Conservation (phyloP, 1,284 basidiomycete genomes). For the Cystobasidium slooffiae region DNA sequence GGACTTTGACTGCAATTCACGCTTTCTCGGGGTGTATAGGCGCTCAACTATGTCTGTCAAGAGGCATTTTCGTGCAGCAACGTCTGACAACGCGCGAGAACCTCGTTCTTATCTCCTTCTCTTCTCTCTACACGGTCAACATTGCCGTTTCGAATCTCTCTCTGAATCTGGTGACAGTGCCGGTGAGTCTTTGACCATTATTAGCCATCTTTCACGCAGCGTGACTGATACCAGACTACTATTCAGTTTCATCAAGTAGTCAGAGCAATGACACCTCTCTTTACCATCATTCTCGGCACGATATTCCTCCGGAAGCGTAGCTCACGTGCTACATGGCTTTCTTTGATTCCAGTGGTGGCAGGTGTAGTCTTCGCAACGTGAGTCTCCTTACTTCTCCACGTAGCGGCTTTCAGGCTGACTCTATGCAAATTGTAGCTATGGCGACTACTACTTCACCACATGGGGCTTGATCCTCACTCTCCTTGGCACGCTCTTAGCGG, state of each 20-base stretch:
- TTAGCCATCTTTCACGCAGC: too few species aligned
- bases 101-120: constrained; percentile 74
- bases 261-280: constrained; percentile 84
- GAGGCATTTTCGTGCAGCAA: constrained; percentile 65
- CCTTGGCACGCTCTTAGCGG: constrained; percentile 82
- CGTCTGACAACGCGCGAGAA: constrained; percentile 66
- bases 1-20: constrained; percentile 59
- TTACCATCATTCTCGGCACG: constrained; percentile 77
- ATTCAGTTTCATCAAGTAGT: constrained; percentile 83
- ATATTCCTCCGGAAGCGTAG: constrained; percentile 60
- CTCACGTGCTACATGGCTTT: constrained; percentile 67
- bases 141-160: constrained; percentile 91
- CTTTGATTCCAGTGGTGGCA: constrained; percentile 82
- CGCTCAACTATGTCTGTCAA: constrained; percentile 69
- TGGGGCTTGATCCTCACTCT: constrained; percentile 83
- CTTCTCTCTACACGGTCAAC: constrained; percentile 84
- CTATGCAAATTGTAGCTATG: constrained; percentile 41
- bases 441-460: constrained; percentile 61
- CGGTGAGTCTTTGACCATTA: constrained; percentile 54
- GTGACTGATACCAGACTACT: too few species aligned
- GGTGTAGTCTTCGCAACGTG: constrained; percentile 80
- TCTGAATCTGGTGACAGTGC: constrained; percentile 83
- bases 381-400: not conserved
- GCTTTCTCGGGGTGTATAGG: constrained; percentile 62
- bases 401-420: not conserved